Evolutionary conservation across 148 eudicot species (phyloP).

Genomic region (Chenopodium berlandieri): DNA sequence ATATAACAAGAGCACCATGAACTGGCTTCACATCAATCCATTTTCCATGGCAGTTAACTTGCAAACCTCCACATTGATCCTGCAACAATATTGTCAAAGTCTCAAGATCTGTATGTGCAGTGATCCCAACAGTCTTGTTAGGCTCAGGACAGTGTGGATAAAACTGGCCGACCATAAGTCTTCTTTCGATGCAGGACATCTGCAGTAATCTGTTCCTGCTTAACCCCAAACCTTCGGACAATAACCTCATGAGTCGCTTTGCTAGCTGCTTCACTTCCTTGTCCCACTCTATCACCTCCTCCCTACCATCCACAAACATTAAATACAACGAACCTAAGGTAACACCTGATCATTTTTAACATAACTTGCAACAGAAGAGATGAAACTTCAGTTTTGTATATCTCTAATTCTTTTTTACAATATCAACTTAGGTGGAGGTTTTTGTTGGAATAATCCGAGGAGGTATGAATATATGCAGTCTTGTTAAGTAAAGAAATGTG

Average conservation of each 20-base stretch:
- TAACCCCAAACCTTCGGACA: constrained; percentile 43
- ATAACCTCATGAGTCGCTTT: constrained; percentile 28
- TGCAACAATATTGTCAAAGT: constrained; percentile 38
- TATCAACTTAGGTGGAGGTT: background rate
- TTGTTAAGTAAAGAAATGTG: too few species aligned
- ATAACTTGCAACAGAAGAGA: too few species aligned
- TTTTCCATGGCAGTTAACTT: constrained; percentile 28
- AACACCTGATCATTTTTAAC: background rate
- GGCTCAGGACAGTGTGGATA: constrained; percentile 51
- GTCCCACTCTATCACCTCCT: constrained; percentile 35
- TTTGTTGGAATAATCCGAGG: background rate
- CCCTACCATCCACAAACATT: constrained; percentile 13
- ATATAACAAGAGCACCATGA: constrained; percentile 39
- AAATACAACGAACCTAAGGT: background rate
- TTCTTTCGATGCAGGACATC: constrained; percentile 5
- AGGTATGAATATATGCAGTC: too few species aligned
- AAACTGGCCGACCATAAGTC: constrained; percentile 24
- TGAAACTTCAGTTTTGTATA: background rate
- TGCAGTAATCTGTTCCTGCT: constrained; percentile 13
- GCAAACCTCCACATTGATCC: constrained; percentile 39
- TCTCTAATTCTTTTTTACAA: background rate
- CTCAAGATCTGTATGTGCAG: constrained; percentile 40
- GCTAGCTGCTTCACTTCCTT: constrained; percentile 31
- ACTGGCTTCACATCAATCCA: constrained; percentile 46
- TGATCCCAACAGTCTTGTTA: constrained; percentile 33